Percentiles rank a stretch among this genome's conserved stretches.
These are phyloP conservation scores for Colletotrichum musicola DNA, from an alignment of 2,329 filamentous ascomycete genomes.

Conservation along the genomic window DNA sequence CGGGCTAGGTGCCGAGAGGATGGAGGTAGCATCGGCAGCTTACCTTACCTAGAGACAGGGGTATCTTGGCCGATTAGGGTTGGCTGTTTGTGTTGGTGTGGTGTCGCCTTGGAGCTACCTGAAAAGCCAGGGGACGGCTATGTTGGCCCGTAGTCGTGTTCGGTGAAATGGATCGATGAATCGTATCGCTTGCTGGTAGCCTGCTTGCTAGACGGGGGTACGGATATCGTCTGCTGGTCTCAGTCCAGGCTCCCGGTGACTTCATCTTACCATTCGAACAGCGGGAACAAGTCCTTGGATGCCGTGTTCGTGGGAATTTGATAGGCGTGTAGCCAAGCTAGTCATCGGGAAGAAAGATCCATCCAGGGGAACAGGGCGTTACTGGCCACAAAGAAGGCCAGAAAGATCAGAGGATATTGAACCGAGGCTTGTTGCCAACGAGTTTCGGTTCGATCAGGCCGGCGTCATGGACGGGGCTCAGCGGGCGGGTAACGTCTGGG, in stretches of 20 bases:
- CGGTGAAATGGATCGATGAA: constrained; percentile 11
- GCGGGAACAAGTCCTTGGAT: neutral
- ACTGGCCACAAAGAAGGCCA: neutral
- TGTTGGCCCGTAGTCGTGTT: constrained; percentile 22
- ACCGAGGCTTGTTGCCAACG: neutral
- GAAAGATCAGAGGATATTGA: no score
- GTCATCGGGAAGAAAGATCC: neutral
- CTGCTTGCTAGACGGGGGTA: neutral
- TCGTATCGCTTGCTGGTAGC: neutral
- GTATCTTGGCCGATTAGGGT: neutral
- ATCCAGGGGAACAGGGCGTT: neutral
- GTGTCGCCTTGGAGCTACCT: constrained; percentile 24
- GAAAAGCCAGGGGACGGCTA: constrained; percentile 12
- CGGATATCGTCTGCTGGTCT: neutral
- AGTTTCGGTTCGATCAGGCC: neutral
- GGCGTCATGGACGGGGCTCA: no score
- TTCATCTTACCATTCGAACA: constrained; percentile 2
- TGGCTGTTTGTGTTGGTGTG: neutral
- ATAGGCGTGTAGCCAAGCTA: neutral
- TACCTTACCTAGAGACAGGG: neutral
- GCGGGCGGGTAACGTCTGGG: no score
- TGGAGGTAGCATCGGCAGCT: constrained; percentile 16
- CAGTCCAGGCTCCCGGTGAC: neutral
- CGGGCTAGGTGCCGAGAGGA: constrained; percentile 16
- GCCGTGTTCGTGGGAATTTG: neutral